Evolutionary conservation across 2,329 filamentous ascomycete species (phyloP), one percentile per base, ranked within the genome.

Genomic region (Neofusicoccum kwambonambiense): DNA sequence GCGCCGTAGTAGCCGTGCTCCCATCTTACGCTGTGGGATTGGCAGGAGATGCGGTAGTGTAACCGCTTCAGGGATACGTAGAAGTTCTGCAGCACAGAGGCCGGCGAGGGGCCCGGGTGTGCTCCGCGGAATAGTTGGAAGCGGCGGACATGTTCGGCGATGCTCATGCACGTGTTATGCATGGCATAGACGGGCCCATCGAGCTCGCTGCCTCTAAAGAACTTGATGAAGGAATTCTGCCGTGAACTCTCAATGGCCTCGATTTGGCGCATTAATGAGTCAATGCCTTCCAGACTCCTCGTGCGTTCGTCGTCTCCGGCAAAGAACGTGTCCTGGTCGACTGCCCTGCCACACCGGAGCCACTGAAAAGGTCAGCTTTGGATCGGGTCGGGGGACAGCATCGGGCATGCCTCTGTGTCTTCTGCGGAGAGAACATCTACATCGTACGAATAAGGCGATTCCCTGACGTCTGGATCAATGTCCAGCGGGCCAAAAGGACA

Each of bases 1-100:
- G 58, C 45, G 45, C 58, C 58, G 45, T 62, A 62, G 58, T 50
- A 62, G 34, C 58, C 58, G 42, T 62, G 58, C 13, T 62, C 58
- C 44, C 44, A 62, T 6, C 44, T 27, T 13, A 62, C 58, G 34
- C 45, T 51, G 42, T 62, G 44, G 17, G 27, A 37, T 5, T 27
- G 45, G 58, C 37, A 17, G 22, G 22, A 22, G 42, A 51, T 62
- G 34, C 58, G 58, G 45, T 51, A 62, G 22, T 62, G 45, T 12
- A 62, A 34, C 5, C 45, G 45, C 31, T 44, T 62, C 5, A 62
- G 58, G 5, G 58, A 50, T 4, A 7, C 19, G 42, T 50, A 50
- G 15, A 62, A 42, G 58, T 41, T 13, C 1, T 42, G 45, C 17
- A 62, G 17, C 11, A 62, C 58, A 3, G 47, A 11, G 19, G 19